Evolutionary conservation across 179 eudicot species (phyloP), one percentile per base, ranked within the genome.

Genomic region (Drosera spatulata): DNA sequence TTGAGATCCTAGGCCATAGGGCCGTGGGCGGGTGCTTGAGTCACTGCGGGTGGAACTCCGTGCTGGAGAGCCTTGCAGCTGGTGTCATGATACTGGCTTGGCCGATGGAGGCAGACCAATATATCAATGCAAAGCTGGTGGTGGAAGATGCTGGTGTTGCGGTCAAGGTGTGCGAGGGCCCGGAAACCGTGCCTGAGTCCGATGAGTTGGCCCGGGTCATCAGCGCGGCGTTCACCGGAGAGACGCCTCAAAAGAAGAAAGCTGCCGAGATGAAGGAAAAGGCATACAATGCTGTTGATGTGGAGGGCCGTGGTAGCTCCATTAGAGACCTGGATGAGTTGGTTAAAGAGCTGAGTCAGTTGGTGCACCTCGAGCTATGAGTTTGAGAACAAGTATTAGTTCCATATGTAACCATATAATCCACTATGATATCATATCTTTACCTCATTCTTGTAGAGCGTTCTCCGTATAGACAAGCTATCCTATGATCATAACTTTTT

Each of bases 301-400:
- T 80, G 8, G 59, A 60, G 44, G 44, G 7, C 22, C 80, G 78
- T 61, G 89, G 87, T 9, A 83, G 82, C 47, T 85, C 93, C 10
- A 13, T 37, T 11, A 68, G 14, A n/a, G 84, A 71, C 43, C 61
- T 88, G 60, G 77, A 76, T 39, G 63, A 65, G 60, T 73, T 85
- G 58, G 80, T 79, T 45, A 10, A 45, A 22, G 33, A 22, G 33
- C 33, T 22, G 33, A 22, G 33, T 22, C 33, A 22, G 1, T 22
- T 22, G 33, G 33, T 1, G 33, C 33, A 1, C 33, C 1, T 22
- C 33, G 33, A 22, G 33, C 33, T 22, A 22, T 22, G 33, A 22
- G 33, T 22, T 22, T 22, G 1, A 22, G 33, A 22, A 22, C 33
- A 22, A 22, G 33, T 22, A 22, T 22, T 22, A 22, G 33, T 22